Conservation (phyloP, 495 filamentous ascomycete genomes). For the Cryomyces antarcticus region DNA sequence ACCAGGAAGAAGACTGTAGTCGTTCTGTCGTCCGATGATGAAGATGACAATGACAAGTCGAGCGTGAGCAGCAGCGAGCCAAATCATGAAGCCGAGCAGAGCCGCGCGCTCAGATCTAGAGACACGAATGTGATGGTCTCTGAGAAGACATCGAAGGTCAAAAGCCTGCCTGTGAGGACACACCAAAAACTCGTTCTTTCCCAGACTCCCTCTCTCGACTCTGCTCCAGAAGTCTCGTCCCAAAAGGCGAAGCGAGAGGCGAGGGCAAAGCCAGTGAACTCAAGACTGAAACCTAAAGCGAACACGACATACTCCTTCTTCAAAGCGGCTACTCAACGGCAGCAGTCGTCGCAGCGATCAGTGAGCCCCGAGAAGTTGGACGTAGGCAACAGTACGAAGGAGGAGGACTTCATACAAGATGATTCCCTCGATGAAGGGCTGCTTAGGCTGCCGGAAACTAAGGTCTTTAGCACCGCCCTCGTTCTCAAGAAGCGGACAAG, state of each 20-base stretch:
- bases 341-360: constrained; percentile 6
- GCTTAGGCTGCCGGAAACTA: too few relatives aligned
- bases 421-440: constrained; percentile 11
- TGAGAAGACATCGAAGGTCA: too few relatives aligned
- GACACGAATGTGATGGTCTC: too few relatives aligned
- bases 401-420: constrained; percentile 25
- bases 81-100: too few relatives aligned
- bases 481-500: too few relatives aligned
- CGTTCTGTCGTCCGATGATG: constrained; percentile 24
- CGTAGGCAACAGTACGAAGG: constrained; percentile 4
- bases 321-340: constrained; percentile 15
- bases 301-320: constrained; percentile 26
- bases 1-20: constrained; percentile 22
- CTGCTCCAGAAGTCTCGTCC: background rate
- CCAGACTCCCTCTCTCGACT: background rate
- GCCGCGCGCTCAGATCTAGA: too few relatives aligned
- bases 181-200: background rate
- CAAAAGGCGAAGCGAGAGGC: background rate
- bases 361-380: constrained; percentile 13
- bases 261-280: constrained; percentile 1
- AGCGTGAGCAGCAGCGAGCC: too few relatives aligned
- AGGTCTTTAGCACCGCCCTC: too few relatives aligned
- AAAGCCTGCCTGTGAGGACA: too few relatives aligned
- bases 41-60: constrained; percentile 8
- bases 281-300: constrained; percentile 9